Evolutionary conservation across 257 asterid species (phyloP).

Genomic region (Plantago major): DNA sequence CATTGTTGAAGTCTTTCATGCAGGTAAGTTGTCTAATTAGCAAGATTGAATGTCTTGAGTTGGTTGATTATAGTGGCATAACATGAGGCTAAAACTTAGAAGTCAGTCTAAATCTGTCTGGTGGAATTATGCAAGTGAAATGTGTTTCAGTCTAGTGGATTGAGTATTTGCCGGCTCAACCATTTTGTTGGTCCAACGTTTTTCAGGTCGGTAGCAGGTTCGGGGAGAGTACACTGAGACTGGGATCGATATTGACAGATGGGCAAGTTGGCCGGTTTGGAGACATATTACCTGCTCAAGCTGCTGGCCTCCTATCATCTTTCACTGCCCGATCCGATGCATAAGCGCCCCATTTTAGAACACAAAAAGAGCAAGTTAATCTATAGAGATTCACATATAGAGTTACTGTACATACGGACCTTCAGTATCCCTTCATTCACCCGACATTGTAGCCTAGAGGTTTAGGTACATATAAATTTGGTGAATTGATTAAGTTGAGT

Average conservation of each 20-base stretch:
- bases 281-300: slow-evolving; percentile 94
- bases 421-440: not conserved
- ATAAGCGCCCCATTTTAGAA: slow-evolving; percentile 20
- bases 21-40: slow-evolving; percentile 46
- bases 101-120: no score
- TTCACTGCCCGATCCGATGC: slow-evolving; percentile 75
- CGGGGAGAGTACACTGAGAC: slow-evolving; percentile 91
- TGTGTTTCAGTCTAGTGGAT: no score
- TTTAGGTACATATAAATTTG: no score
- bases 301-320: slow-evolving; percentile 96
- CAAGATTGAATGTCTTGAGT: not conserved
- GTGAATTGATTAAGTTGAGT: no score
- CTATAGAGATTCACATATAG: no score
- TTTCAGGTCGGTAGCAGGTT: slow-evolving; percentile 94
- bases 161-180: not conserved
- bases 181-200: not conserved
- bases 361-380: not conserved
- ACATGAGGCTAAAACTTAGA: no score
- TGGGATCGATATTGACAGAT: slow-evolving; percentile 88
- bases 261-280: slow-evolving; percentile 99
- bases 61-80: not conserved
- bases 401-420: not conserved
- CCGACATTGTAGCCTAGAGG: not conserved
- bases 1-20: slow-evolving; percentile 94
- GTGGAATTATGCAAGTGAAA: no score